Evolutionary conservation across 1,284 basidiomycete species (phyloP), one percentile per base, ranked within the genome.

Genomic region (Apiotrichum siamense): DNA sequence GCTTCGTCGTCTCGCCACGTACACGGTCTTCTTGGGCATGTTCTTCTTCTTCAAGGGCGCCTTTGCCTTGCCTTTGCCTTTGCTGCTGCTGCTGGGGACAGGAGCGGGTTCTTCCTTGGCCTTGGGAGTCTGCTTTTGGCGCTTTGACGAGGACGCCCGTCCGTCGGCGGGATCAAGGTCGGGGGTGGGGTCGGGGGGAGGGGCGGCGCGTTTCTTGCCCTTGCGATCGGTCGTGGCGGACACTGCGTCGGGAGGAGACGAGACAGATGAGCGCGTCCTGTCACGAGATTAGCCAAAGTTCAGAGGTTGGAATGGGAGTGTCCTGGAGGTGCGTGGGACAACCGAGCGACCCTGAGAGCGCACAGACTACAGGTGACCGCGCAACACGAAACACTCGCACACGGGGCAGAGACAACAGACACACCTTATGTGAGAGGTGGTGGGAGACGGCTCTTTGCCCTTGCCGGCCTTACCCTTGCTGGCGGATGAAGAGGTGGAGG

Each of bases 21-120:
- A 69, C 67, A 50, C 54, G 7, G 58, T 36, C 56, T 65, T 66
- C 53, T 64, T 65, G 13, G 73, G 67, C 66, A 75, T 68, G 36
- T 57, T 61, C 36, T 62, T 62, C 11, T 55, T 51, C 58, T 64
- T 67, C 24, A 58, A 24, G 15, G 52, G 50, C 13, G 61, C 50
- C 38, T 65, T 66, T 13, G 54, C 64, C 57, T 66, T 69, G 15
- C 54, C 61, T 54, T 66, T 67, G 20, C 52, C 50, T 40, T n/a
- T 29, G 10, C 9, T 13, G 2, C n/a, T 31, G 20, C 29, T 43
- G 1, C 25, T 12, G 12, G 39, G 43, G 27, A 29, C 32, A 21
- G 44, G 23, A 51, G 27, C n/a, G n/a, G n/a, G n/a, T n/a, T n/a
- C n/a, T 47, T 50, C 31, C 31, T 44, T n/a, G 15, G 52, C 39